phyloP scores from a whole-genome alignment of 2,329 filamentous ascomycete species.

The Ophiostoma ulmi region DNA sequence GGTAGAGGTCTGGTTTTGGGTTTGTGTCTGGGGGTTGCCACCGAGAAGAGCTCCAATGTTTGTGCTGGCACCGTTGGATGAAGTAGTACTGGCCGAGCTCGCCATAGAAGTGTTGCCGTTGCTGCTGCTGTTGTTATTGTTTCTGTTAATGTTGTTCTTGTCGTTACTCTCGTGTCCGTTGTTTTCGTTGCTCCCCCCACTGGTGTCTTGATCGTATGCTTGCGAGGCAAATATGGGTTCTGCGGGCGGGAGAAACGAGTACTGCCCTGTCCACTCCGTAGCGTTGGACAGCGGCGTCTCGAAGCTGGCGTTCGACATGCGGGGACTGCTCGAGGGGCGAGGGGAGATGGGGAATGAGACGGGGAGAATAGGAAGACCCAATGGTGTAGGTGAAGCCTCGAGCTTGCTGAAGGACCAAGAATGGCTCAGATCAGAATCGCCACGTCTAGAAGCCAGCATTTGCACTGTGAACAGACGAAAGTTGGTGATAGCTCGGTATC shows the following conservation, averaged over 20 bases:
- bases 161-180: background rate
- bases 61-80: background rate
- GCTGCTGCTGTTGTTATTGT: background rate
- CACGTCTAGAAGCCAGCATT: constrained; percentile 55
- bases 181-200: background rate
- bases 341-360: constrained; percentile 33
- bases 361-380: constrained; percentile 42
- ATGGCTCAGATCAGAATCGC: constrained; percentile 47
- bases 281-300: constrained; percentile 49
- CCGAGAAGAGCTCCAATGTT: background rate
- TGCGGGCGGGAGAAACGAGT: constrained; percentile 44
- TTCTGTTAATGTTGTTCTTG: background rate
- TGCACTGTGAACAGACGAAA: constrained; percentile 32
- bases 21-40: background rate
- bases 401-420: constrained; percentile 53
- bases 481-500: constrained; percentile 18
- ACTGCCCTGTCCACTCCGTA: constrained; percentile 54
- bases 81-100: background rate
- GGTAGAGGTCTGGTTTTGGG: constrained; percentile 18
- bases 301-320: constrained; percentile 53
- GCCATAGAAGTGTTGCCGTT: background rate
- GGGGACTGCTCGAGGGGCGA: constrained; percentile 35
- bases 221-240: constrained; percentile 43
- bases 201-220: constrained; percentile 32
- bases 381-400: constrained; percentile 36